Conservation (phyloP, 495 filamentous ascomycete species). For the Xylaria curta region DNA sequence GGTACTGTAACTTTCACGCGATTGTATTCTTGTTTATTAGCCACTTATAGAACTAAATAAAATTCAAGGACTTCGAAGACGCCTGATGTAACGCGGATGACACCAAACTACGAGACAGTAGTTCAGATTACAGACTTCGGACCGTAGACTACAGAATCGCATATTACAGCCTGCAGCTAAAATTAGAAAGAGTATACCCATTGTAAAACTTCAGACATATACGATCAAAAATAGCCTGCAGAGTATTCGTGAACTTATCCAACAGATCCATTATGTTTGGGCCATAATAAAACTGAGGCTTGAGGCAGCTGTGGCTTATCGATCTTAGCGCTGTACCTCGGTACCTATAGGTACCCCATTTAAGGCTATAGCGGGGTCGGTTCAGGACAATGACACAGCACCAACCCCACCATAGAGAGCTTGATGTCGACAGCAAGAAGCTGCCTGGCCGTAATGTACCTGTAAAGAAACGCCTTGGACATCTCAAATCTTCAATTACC, state of each 20-base stretch:
- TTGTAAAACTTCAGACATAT: too few relatives aligned
- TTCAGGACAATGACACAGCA: conserved; percentile 1
- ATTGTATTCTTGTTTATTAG: not conserved
- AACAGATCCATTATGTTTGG: too few relatives aligned
- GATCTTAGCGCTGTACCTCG: not conserved
- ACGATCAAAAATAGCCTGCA: too few relatives aligned
- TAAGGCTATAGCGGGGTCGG: conserved; percentile 22
- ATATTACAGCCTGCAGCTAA: too few relatives aligned
- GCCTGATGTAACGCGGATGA: not conserved
- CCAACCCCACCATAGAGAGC: conserved; percentile 30
- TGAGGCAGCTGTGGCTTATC: conserved; percentile 18
- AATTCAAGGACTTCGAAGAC: not conserved
- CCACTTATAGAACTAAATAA: not conserved
- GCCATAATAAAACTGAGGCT: too few relatives aligned
- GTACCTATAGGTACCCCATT: not conserved
- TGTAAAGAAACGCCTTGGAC: not conserved
- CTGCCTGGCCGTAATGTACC: not conserved
- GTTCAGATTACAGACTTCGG: too few relatives aligned
- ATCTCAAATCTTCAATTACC: not conserved
- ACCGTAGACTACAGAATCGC: too few relatives aligned
- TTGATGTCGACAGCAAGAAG: conserved; percentile 35
- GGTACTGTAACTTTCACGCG: not conserved
- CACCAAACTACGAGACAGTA: too few relatives aligned
- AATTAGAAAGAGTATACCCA: too few relatives aligned
- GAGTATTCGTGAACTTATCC: too few relatives aligned